Conservation (phyloP, 495 filamentous ascomycete genomes). For the Apodospora peruviana region DNA sequence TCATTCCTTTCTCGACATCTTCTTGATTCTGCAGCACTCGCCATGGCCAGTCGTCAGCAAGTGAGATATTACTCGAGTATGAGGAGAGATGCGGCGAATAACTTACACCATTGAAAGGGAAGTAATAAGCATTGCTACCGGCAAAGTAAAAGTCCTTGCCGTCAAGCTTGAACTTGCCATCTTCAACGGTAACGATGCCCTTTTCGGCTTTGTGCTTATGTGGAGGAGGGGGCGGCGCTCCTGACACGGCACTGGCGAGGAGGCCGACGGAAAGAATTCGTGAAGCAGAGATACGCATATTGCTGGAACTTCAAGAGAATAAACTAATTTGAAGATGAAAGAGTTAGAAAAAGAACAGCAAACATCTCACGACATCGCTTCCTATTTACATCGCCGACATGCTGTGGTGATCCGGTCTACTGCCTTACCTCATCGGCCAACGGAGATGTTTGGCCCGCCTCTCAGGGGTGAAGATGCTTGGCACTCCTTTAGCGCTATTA, state of each 20-base stretch:
- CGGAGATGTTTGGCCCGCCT: background rate
- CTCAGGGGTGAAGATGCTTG: background rate
- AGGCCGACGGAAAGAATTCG: slow-evolving; percentile 2
- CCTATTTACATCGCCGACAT: no score
- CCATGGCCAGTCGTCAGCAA: background rate
- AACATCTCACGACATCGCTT: no score
- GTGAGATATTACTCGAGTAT: background rate
- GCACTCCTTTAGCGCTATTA: background rate
- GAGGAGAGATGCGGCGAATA: background rate
- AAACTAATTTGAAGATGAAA: background rate
- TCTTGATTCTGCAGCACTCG: slow-evolving; percentile 33
- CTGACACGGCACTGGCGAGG: slow-evolving; percentile 3
- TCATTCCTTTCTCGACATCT: slow-evolving; percentile 58
- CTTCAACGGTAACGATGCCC: slow-evolving; percentile 46
- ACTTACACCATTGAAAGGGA: slow-evolving; percentile 50
- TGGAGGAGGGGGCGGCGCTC: background rate
- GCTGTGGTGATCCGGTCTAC: background rate
- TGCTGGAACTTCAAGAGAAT: background rate
- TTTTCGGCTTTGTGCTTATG: slow-evolving; percentile 12
- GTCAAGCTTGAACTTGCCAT: slow-evolving; percentile 56
- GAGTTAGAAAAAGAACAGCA: background rate
- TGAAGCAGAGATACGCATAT: slow-evolving; percentile 6
- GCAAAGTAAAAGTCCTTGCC: slow-evolving; percentile 61
- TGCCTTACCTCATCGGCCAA: background rate
- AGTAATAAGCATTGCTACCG: slow-evolving; percentile 70